These are phyloP conservation scores for Pythium phragmitis DNA, from an alignment of 352 stramenopile species.

Conservation along the genomic window DNA sequence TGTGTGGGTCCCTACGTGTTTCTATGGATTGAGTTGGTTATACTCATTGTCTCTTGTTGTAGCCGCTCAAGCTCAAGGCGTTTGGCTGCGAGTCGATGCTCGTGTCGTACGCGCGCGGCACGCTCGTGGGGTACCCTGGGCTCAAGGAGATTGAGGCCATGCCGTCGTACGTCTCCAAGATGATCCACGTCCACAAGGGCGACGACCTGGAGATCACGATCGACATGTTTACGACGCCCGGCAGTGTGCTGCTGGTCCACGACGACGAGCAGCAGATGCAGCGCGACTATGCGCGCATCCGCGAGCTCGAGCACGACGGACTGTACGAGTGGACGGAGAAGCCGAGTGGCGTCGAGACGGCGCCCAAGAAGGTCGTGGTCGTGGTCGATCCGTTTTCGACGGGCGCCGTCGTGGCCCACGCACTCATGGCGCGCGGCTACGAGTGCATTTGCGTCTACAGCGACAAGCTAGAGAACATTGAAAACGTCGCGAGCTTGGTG, in stretches of 20 bases:
- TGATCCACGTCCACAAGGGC: slow-evolving; percentile 67
- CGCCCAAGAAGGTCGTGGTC: slow-evolving; percentile 76
- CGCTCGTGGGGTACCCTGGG: slow-evolving; percentile 80
- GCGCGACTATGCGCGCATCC: slow-evolving; percentile 80
- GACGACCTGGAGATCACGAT: slow-evolving; percentile 68
- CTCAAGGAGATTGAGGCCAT: slow-evolving; percentile 85
- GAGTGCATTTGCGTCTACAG: slow-evolving; percentile 89
- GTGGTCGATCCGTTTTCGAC: slow-evolving; percentile 97
- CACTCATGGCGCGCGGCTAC: slow-evolving; percentile 88
- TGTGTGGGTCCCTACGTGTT: neutral
- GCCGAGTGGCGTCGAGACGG: slow-evolving; percentile 16
- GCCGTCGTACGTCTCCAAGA: slow-evolving; percentile 82
- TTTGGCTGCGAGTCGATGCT: slow-evolving; percentile 92
- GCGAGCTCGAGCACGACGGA: slow-evolving; percentile 76
- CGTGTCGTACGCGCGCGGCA: slow-evolving; percentile 86
- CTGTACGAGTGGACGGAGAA: slow-evolving; percentile 42
- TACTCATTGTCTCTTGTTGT: too few relatives aligned
- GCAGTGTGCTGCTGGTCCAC: slow-evolving; percentile 82
- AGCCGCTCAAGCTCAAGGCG: slow-evolving; percentile 55
- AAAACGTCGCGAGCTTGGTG: slow-evolving; percentile 74
- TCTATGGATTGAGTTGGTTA: too few relatives aligned
- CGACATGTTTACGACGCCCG: slow-evolving; percentile 91
- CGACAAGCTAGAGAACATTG: slow-evolving; percentile 79
- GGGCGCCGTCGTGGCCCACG: slow-evolving; percentile 92
- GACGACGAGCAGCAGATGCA: slow-evolving; percentile 72